Percentiles rank a stretch among this genome's conserved stretches.
Conservation (phyloP, 2,329 filamentous ascomycete genomes). For the Fusarium continuum region DNA sequence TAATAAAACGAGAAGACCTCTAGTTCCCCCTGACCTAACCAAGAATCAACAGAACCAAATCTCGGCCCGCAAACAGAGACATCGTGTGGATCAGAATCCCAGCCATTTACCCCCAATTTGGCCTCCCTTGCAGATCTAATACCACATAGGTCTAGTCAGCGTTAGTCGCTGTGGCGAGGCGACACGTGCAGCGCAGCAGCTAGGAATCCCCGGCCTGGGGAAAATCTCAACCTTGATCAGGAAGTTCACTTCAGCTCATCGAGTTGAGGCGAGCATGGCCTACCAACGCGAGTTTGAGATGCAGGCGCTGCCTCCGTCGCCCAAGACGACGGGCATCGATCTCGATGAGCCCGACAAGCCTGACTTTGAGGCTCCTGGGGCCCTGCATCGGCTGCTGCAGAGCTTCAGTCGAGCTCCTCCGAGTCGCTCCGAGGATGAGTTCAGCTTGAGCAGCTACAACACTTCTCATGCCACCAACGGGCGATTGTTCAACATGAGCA, state of each 20-base stretch:
- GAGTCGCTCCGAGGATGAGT: slow-evolving; percentile 14
- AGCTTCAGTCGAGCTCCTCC: slow-evolving; percentile 29
- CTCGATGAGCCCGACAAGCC: not conserved
- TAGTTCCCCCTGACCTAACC: not conserved
- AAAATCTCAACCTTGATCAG: slow-evolving; percentile 4
- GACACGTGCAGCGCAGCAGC: slow-evolving; percentile 10
- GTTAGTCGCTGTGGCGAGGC: not conserved
- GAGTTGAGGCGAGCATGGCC: slow-evolving; percentile 31
- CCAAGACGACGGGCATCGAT: not conserved
- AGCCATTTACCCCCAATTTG: slow-evolving; percentile 6
- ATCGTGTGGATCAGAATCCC: not conserved
- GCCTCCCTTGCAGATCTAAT: not conserved
- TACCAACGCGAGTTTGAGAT: slow-evolving; percentile 34
- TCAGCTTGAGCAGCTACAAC: slow-evolving; percentile 17
- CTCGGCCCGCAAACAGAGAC: not conserved
- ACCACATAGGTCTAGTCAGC: not conserved
- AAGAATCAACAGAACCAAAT: not conserved
- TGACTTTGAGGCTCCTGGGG: not conserved
- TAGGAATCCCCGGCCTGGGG: not conserved
- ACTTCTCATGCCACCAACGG: slow-evolving; percentile 18
- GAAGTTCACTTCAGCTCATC: not conserved
- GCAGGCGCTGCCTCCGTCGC: slow-evolving; percentile 13
- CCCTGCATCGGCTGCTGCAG: slow-evolving; percentile 11
- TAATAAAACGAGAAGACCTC: too few relatives aligned
- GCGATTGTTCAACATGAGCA: slow-evolving; percentile 61